phyloP scores from a whole-genome alignment of 768 basidiomycete species.

The Calocybe indica region DNA sequence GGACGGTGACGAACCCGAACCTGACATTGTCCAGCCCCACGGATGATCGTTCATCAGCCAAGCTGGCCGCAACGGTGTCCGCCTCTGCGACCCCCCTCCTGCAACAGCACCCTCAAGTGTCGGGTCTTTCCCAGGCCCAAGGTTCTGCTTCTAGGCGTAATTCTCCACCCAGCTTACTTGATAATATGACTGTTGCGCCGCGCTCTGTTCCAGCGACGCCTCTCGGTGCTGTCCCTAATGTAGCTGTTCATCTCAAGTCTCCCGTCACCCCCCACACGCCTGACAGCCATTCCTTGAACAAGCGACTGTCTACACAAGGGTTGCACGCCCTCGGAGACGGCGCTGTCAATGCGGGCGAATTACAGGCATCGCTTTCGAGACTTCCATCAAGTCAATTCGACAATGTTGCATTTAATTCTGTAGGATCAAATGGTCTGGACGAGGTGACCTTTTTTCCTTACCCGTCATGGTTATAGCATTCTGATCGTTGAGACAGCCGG shows the following conservation, averaged over 20 bases:
- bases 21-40: slow-evolving; percentile 54
- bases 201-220: slow-evolving; percentile 86
- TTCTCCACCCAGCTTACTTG: slow-evolving; percentile 64
- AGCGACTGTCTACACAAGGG: slow-evolving; percentile 49
- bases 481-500: slow-evolving; percentile 32
- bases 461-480: slow-evolving; percentile 5
- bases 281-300: slow-evolving; percentile 53
- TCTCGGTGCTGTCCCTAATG: slow-evolving; percentile 47
- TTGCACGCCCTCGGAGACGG: slow-evolving; percentile 47
- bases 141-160: slow-evolving; percentile 61
- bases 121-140: slow-evolving; percentile 27
- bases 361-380: slow-evolving; percentile 71
- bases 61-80: slow-evolving; percentile 39
- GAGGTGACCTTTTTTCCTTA: slow-evolving; percentile 39
- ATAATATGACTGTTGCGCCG: slow-evolving; percentile 52
- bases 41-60: slow-evolving; percentile 40
- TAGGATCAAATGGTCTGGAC: slow-evolving; percentile 43
- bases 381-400: slow-evolving; percentile 57
- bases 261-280: slow-evolving; percentile 64
- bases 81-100: slow-evolving; percentile 60
- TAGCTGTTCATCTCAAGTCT: slow-evolving; percentile 51
- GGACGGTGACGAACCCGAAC: slow-evolving; percentile 70
- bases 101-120: slow-evolving; percentile 54
- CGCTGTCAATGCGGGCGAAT: slow-evolving; percentile 43
- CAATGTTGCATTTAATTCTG: slow-evolving; percentile 48